phyloP scores from a whole-genome alignment of 306 rosid genomes.

The Spatholobus suberectus region DNA sequence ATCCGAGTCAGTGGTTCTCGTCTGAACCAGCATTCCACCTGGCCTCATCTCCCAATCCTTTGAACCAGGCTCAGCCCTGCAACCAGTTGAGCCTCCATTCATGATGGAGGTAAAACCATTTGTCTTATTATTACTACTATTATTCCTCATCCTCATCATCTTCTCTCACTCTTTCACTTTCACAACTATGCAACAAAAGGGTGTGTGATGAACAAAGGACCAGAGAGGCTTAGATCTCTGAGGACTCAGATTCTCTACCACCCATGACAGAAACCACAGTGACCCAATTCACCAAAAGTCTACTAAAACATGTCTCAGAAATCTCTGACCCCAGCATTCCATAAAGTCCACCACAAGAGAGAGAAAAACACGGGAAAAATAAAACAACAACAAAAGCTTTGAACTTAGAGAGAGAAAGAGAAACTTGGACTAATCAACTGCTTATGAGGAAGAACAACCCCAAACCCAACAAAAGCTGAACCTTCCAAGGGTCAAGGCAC shows the following conservation, averaged over 20 bases:
- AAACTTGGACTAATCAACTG: constrained; percentile 44
- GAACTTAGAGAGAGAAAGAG: not conserved
- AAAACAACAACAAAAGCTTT: constrained; percentile 21
- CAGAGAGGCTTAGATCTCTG: constrained; percentile 56
- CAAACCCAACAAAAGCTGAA: constrained; percentile 35
- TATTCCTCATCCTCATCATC: constrained; percentile 86
- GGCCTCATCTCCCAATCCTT: constrained; percentile 94
- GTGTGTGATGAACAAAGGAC: constrained; percentile 6
- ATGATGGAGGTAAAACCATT: constrained; percentile 48
- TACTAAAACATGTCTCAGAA: constrained; percentile 44
- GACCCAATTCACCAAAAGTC: constrained; percentile 59
- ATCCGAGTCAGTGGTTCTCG: constrained; percentile 63
- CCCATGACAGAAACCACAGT: constrained; percentile 52
- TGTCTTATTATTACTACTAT: constrained; percentile 37
- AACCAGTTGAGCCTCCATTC: constrained; percentile 47
- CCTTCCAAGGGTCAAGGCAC: constrained; percentile 44
- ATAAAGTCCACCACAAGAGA: constrained; percentile 42
- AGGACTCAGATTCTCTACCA: constrained; percentile 45
- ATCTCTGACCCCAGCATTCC: constrained; percentile 64
- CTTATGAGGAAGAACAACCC: constrained; percentile 48
- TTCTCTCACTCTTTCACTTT: constrained; percentile 34
- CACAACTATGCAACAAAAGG: constrained; percentile 28
- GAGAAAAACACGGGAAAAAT: not conserved
- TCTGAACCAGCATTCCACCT: constrained; percentile 98
- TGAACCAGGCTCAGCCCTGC: constrained; percentile 55